Evolutionary conservation across 2,329 filamentous ascomycete species (phyloP), one percentile per base, ranked within the genome.

Genomic region (Diplocarpon mali): DNA sequence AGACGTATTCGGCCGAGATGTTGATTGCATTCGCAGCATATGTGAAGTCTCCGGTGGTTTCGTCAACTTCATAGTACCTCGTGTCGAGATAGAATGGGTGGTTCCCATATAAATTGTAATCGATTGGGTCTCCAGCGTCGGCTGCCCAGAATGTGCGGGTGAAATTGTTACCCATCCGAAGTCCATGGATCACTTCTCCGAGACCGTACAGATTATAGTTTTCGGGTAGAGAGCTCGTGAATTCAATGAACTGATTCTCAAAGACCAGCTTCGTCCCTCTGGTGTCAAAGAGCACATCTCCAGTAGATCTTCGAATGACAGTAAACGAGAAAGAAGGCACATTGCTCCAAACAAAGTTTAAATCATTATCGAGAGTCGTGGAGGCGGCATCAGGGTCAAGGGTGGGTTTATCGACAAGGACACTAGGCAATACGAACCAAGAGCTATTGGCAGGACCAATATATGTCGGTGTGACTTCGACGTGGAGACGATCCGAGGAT

Each of bases 11-110:
- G 12, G 68, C 67, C 3, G 68, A 67, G 6, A 64, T 63, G 51
- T 75, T 67, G 0, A 73, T 69, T 11, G 76, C 67, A 48, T 78
- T 68, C 38, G 71, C 71, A 12, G 75, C 67, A 17, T 80, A 74
- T 1, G 65, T 69, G 38, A 73, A 65, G 28, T 66, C 63, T 3
- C 71, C 71, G 3, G 67, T 66, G 1, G 65, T 60, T 1, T 62
- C 48, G 39, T 73, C 66, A 10, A 72, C 65, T 50, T 80, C 70
- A 54, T 79, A 86, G 63, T 88, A 90, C 46, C 83, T 72, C 1
- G 83, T 89, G 51, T 90, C 85, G 3, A 89, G 67, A 58, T 90
- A 92, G 57, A 89, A 78, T 0, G 85, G 81, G 54, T 92, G 85
- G 34, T 69, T 73, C 6, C 85, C 84, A 55, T 92, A 92, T 5